These are phyloP conservation scores for Nasturtium officinale DNA, from an alignment of 345 rosid genomes.

Conservation along the genomic window DNA sequence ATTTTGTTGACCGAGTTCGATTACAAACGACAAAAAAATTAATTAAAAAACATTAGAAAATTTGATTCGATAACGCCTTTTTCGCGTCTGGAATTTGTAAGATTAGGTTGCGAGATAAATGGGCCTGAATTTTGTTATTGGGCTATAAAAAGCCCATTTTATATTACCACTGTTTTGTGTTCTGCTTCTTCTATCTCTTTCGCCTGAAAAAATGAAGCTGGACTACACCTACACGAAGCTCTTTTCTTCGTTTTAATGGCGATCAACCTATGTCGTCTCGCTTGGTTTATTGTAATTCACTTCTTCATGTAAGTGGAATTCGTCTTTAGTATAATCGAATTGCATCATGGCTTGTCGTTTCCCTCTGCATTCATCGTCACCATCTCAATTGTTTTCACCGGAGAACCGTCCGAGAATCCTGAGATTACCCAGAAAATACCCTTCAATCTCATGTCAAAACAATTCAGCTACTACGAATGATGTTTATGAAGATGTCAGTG, in stretches of 20 bases:
- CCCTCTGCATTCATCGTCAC: constrained; percentile 47
- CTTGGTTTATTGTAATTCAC: constrained; percentile 34
- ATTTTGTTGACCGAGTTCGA: constrained; percentile 33
- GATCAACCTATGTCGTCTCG: constrained; percentile 18
- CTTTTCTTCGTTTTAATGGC: constrained; percentile 37
- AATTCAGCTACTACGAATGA: constrained; percentile 21
- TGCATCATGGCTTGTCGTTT: constrained; percentile 50
- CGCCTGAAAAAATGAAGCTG: constrained; percentile 6
- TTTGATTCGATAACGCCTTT: background rate
- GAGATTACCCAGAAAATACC: constrained; percentile 25
- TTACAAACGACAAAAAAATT: constrained; percentile 22
- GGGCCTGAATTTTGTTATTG: constrained; percentile 13
- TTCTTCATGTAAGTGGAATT: constrained; percentile 44
- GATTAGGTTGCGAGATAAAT: background rate
- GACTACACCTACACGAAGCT: background rate
- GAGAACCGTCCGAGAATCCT: constrained; percentile 36
- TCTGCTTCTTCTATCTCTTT: constrained; percentile 32
- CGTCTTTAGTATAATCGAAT: background rate
- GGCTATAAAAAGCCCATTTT: constrained; percentile 23
- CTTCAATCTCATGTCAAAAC: constrained; percentile 49
- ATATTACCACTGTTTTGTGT: background rate
- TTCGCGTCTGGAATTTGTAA: background rate
- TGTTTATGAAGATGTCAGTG: constrained; percentile 21
- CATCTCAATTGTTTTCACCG: constrained; percentile 36
- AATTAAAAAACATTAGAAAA: background rate